These are phyloP conservation scores for Yarrowia sp. DNA, from an alignment of 805 yeast species.

Conservation along the genomic window DNA sequence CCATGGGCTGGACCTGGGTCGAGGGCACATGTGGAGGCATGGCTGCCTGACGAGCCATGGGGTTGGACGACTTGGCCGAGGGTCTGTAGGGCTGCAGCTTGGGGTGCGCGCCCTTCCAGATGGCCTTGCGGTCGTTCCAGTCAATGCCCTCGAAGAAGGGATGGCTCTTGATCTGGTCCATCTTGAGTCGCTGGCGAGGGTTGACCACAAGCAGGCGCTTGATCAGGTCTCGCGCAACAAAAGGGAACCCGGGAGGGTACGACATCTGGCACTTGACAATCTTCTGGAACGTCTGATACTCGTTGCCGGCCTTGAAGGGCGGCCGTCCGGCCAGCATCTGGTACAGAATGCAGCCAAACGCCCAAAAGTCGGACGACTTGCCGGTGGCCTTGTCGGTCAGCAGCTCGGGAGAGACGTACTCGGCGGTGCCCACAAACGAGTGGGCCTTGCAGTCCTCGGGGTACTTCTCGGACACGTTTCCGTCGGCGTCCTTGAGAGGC, in stretches of 20 bases:
- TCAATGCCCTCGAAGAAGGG: constrained; percentile 67
- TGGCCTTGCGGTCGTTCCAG: constrained; percentile 64
- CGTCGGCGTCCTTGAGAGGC: constrained; percentile 32
- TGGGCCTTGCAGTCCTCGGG: constrained; percentile 44
- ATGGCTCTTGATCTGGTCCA: constrained; percentile 60
- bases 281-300: constrained; percentile 82
- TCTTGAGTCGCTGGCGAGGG: constrained; percentile 62
- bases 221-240: constrained; percentile 62
- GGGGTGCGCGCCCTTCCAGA: constrained; percentile 73
- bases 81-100: constrained; percentile 62
- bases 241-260: constrained; percentile 67
- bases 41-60: constrained; percentile 27
- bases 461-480: constrained; percentile 34
- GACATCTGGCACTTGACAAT: constrained; percentile 74
- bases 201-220: constrained; percentile 64
- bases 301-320: constrained; percentile 85
- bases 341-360: constrained; percentile 82
- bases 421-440: constrained; percentile 97
- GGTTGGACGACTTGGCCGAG: constrained; percentile 25
- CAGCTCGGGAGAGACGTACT: constrained; percentile 91
- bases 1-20: constrained; percentile 12
- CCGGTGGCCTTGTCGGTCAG: constrained; percentile 76
- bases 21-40: constrained; percentile 12
- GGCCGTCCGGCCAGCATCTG: constrained; percentile 83
- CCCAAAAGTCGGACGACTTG: constrained; percentile 88